phyloP scores from a whole-genome alignment of 805 yeast species.

The Wickerhamiella parazyma region DNA sequence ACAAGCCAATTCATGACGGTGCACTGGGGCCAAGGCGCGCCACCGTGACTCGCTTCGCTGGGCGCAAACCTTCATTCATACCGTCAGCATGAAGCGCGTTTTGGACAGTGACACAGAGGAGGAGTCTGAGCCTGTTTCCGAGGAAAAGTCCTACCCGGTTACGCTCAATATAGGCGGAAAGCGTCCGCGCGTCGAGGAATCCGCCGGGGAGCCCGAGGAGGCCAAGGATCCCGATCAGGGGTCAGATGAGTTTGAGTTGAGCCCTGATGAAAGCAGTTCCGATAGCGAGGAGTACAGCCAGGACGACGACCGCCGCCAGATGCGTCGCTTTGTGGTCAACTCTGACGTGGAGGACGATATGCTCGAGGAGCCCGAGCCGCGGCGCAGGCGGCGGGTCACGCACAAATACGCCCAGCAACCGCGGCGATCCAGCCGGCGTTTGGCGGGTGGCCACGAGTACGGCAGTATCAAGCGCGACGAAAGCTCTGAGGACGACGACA shows the following conservation, averaged over 20 bases:
- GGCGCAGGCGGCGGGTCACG: not conserved
- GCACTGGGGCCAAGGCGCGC: too few species aligned
- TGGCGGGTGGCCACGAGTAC: not conserved
- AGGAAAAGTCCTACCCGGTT: slow-evolving; percentile 3
- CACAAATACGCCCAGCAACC: not conserved
- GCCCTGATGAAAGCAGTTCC: not conserved
- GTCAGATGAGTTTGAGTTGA: slow-evolving; percentile 7
- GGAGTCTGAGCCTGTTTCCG: not conserved
- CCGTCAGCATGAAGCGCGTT: slow-evolving; percentile 7
- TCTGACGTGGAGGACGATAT: slow-evolving; percentile 13
- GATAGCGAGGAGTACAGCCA: slow-evolving; percentile 2
- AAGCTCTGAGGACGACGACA: slow-evolving; percentile 12
- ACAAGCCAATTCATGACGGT: too few species aligned
- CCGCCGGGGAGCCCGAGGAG: not conserved
- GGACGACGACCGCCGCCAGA: not conserved
- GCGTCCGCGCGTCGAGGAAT: not conserved
- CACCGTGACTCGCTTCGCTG: too few species aligned
- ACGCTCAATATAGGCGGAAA: slow-evolving; percentile 1
- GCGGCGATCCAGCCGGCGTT: not conserved
- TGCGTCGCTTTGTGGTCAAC: slow-evolving; percentile 13
- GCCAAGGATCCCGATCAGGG: not conserved
- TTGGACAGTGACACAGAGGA: not conserved
- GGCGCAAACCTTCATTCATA: too few species aligned
- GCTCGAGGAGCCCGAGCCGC: not conserved
- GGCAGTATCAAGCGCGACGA: slow-evolving; percentile 4